phyloP scores from a whole-genome alignment of 768 basidiomycete genomes.

The Chalciporus chontae region DNA sequence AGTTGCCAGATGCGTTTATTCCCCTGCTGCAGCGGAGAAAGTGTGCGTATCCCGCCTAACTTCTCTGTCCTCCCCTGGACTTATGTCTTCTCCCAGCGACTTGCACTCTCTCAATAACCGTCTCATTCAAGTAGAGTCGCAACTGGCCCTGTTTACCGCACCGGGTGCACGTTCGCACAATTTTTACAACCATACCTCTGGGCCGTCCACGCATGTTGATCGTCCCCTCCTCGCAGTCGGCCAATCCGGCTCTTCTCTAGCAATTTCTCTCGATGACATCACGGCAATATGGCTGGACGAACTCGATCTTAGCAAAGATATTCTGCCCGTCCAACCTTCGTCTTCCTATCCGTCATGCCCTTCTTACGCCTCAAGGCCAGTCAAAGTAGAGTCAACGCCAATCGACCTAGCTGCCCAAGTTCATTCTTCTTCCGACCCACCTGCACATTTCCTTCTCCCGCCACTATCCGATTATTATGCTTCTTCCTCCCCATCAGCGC shows the following conservation, averaged over 20 bases:
- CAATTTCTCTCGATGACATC: slow-evolving; percentile 56
- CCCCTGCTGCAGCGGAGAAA: slow-evolving; percentile 82
- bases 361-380: slow-evolving; percentile 12
- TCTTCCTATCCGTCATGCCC: slow-evolving; percentile 15
- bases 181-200: slow-evolving; percentile 11
- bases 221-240: slow-evolving; percentile 38
- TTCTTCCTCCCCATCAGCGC: slow-evolving; percentile 22
- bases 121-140: slow-evolving; percentile 64
- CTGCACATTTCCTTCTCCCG: slow-evolving; percentile 21
- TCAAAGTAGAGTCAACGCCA: slow-evolving; percentile 36
- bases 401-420: slow-evolving; percentile 25
- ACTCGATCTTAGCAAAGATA: slow-evolving; percentile 37
- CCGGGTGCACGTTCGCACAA: slow-evolving; percentile 26
- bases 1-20: slow-evolving; percentile 68
- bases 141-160: slow-evolving; percentile 46
- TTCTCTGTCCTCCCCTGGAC: not conserved
- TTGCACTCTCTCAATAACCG: slow-evolving; percentile 82
- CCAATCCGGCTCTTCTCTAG: slow-evolving; percentile 43
- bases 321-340: slow-evolving; percentile 17
- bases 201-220: slow-evolving; percentile 14
- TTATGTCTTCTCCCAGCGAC: slow-evolving; percentile 43
- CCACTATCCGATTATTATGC: slow-evolving; percentile 17
- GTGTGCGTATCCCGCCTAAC: slow-evolving; percentile 46
- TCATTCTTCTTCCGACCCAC: slow-evolving; percentile 15
- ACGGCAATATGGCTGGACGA: slow-evolving; percentile 59